Conservation (phyloP, 768 basidiomycete species). For the Lyophyllum shimeji region DNA sequence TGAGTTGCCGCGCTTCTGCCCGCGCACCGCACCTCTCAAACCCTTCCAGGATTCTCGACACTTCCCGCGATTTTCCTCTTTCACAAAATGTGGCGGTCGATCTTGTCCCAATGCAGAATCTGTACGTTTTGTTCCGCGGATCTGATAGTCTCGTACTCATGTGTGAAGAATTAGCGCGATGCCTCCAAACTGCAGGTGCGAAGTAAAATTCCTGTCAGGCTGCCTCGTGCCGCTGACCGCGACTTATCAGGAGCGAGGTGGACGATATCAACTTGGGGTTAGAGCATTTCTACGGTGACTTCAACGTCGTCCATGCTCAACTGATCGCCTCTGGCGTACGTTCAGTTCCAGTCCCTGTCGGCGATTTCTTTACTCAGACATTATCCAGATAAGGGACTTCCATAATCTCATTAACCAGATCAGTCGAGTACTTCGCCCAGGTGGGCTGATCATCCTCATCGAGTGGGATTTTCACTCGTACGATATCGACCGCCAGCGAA, state of each 20-base stretch:
- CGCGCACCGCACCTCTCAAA: conserved; percentile 7
- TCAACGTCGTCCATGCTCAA: conserved; percentile 73
- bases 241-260: conserved; percentile 63
- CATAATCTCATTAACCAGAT: conserved; percentile 64
- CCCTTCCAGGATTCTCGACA: conserved; percentile 65
- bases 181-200: conserved; percentile 70
- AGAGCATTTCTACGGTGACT: conserved; percentile 78
- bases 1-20: conserved; percentile 26
- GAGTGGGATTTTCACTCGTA: conserved; percentile 75
- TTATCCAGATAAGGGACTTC: conserved; percentile 62
- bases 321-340: conserved; percentile 74
- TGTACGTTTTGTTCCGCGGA: conserved; percentile 40
- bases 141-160: conserved; percentile 16
- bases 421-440: conserved; percentile 62
- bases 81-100: conserved; percentile 73
- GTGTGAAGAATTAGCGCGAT: conserved; percentile 44
- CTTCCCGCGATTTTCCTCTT: conserved; percentile 71
- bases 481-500: conserved; percentile 44
- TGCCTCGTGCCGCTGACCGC: conserved; percentile 5
- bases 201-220: background rate
- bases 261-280: conserved; percentile 85
- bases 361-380: conserved; percentile 15
- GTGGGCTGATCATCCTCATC: conserved; percentile 62
- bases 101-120: conserved; percentile 74
- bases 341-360: conserved; percentile 11